Base-by-base conservation (phyloP, 805 yeast species). In the Ogataea pilisensis region DNA sequence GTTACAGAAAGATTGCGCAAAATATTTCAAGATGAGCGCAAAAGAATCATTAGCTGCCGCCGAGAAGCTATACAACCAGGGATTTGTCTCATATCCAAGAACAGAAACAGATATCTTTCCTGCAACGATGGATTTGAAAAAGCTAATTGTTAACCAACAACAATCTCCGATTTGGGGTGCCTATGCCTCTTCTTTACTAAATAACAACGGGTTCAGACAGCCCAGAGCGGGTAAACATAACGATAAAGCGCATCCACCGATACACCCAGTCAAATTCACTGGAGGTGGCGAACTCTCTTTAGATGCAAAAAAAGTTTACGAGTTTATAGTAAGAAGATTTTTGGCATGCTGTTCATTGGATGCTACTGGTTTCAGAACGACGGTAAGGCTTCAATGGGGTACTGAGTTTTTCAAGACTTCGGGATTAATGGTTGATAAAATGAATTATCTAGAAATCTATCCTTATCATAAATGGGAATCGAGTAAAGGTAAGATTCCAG, bases 161-260 rank as follows among this genome's bases (percentile, higher is more conserved):
- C 65, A 63, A 12, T 75, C 76, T 37, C 44, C 64, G 2, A 60
- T 60, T 3, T 91, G 96, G 96, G 95, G 95, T 0, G 44, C 48
- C 0, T 89, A 85, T 56, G 91, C 96, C 0, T 49, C 51, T 9
- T 43, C 44, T 3, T 51, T 81, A 6, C 38, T 75, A 7, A 61
- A 63, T 8, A 64, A 44, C 3, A 72, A 70, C 26, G 72, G 70
- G 16, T 85, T 74, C 53, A 54, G 70, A n/a, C 54, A 55, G 4
- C 99, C 99, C 0, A 66, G 98, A 37, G 70, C 71, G 30, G 99
- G 99, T 4, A 72, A 68, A 11, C 82, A 86, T 56, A 85, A 89
- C 56, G 99, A 93, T 65, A 81, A 88, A 57, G 98, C 99, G 19
- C 99, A 93, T 73, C 98, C 99, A 4, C 97, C 99, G 0, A 93